Evolutionary conservation across 805 yeast species (phyloP), one percentile per base, ranked within the genome.

Genomic region (Ogataea siamensis): DNA sequence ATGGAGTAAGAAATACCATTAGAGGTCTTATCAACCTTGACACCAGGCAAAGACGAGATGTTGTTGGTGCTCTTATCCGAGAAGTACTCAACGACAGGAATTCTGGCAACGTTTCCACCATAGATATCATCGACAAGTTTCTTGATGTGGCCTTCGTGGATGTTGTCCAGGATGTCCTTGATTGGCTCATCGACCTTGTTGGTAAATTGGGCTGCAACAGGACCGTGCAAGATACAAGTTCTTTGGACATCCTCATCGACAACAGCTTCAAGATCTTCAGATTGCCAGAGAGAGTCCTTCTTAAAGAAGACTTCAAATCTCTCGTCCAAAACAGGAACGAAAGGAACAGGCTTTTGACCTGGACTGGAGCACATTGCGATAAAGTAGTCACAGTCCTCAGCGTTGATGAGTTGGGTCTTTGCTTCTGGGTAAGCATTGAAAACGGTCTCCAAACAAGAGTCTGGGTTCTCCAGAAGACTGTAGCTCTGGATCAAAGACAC

Each of bases 221-320:
- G 99, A 54, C 99, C 98, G 57, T 88, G 96, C 57, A 93, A 76
- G 52, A 93, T 88, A 84, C 99, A 94, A n/a, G 97, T 91, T 75
- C 99, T 84, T 67, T 89, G 89, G 46, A 93, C 98, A 63, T 93
- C 99, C 57, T 84, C 87, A 51, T 76, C 98, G 50, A 87, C 89
- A 60, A 93, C 98, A 43, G 97, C 86, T 63, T 88, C 97, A 60
- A 93, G 76, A 62, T 87, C 91, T 73, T 93, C 98, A 16, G 96
- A 85, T 75, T 93, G 99, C 99, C 99, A 93, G 63, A 93, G 74
- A 20, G 98, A 91, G 67, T 93, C 99, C 72, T 93, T 93, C 80
- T 93, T 93, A 79, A 93, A 93, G 77, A 85, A 93, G 60, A 83
- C 80, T 66, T 93, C 97, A 57, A 93, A 87, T 71, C 87, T 84